phyloP scores from a whole-genome alignment of 169 alveolate species.

The Fabrea salina region DNA sequence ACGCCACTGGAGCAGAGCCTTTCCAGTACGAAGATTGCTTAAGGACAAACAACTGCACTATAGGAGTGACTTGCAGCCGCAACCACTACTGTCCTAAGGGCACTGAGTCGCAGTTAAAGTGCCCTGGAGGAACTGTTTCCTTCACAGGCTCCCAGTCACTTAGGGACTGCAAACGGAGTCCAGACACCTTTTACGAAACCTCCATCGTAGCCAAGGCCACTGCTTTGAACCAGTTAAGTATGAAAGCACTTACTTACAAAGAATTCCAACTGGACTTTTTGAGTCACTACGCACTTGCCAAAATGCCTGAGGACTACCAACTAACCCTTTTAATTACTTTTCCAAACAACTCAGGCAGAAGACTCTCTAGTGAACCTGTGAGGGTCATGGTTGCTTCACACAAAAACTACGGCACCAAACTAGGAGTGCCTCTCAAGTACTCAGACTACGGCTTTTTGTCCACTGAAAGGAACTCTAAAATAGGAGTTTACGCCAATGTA shows the following conservation, averaged over 20 bases:
- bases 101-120: not conserved
- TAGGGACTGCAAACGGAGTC: not conserved
- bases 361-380: not conserved
- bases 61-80: not conserved
- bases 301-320: slow-evolving; percentile 1
- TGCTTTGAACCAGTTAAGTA: not conserved
- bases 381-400: not conserved
- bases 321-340: not conserved
- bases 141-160: not conserved
- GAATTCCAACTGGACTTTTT: not conserved
- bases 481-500: not conserved
- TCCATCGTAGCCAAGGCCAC: not conserved
- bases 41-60: not conserved
- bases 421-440: not conserved
- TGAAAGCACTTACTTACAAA: not conserved
- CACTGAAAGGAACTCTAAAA: not conserved
- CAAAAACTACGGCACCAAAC: not conserved
- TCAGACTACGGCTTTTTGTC: not conserved
- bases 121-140: slow-evolving; percentile 14
- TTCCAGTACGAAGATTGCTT: not conserved
- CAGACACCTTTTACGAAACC: not conserved
- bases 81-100: slow-evolving; percentile 16
- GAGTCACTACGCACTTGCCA: not conserved
- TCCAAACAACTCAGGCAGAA: not conserved
- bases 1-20: slow-evolving; percentile 11